Percentiles rank a stretch among this genome's conserved stretches.
Conservation (phyloP, 352 stramenopile species). For the Phytophthora ramorum region DNA sequence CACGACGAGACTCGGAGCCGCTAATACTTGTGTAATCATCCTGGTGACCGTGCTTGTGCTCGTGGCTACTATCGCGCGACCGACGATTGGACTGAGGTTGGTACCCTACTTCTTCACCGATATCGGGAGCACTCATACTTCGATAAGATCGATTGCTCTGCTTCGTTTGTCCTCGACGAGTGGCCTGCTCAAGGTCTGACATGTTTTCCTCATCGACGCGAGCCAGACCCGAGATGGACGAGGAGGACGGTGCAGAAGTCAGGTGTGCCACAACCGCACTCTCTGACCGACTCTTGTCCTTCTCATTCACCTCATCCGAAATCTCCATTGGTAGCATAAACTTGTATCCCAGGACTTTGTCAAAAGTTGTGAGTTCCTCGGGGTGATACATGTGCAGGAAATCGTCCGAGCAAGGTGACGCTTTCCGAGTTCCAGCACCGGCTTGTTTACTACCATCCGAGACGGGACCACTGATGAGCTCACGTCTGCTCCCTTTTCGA, state of each 20-base stretch:
- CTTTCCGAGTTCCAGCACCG: slow-evolving; percentile 23
- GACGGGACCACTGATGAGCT: slow-evolving; percentile 5
- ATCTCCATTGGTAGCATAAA: slow-evolving; percentile 89
- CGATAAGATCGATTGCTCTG: slow-evolving; percentile 48
- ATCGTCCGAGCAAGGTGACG: slow-evolving; percentile 57
- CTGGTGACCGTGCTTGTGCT: slow-evolving; percentile 34
- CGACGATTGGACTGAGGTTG: slow-evolving; percentile 29
- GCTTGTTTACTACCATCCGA: slow-evolving; percentile 1
- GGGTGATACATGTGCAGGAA: slow-evolving; percentile 89
- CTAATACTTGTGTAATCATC: slow-evolving; percentile 45
- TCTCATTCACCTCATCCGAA: slow-evolving; percentile 62
- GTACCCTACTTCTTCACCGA: slow-evolving; percentile 63
- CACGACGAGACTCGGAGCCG: slow-evolving; percentile 37
- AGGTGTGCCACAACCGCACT: slow-evolving; percentile 53
- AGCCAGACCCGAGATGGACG: slow-evolving; percentile 46
- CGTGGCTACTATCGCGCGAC: slow-evolving; percentile 45
- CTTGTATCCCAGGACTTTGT: slow-evolving; percentile 87
- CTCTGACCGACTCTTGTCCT: slow-evolving; percentile 57
- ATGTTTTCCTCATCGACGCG: slow-evolving; percentile 62
- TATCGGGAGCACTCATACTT: slow-evolving; percentile 84
- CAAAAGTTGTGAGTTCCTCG: slow-evolving; percentile 86
- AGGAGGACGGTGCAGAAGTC: slow-evolving; percentile 49
- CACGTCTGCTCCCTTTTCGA: slow-evolving; percentile 22
- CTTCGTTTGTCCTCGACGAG: slow-evolving; percentile 31
- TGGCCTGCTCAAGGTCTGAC: slow-evolving; percentile 37